phyloP scores from a whole-genome alignment of 2,329 filamentous ascomycete species.

The Didymella keratinophila region DNA sequence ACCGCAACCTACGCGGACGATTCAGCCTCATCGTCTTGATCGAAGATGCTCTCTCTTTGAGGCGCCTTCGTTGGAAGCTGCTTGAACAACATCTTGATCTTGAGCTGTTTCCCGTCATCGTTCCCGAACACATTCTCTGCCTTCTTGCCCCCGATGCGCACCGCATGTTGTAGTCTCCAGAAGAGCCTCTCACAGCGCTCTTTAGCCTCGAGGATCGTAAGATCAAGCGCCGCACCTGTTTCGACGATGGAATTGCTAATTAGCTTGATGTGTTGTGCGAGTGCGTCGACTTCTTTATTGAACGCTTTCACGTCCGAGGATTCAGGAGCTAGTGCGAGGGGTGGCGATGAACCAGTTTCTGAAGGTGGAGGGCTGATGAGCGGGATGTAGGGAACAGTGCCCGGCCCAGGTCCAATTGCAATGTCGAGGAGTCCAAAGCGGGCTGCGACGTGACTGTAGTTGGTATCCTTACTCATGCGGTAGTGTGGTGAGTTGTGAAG shows the following conservation, averaged over 20 bases:
- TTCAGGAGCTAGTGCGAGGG: conserved; percentile 21
- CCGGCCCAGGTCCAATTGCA: conserved; percentile 71
- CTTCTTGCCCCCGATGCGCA: conserved; percentile 66
- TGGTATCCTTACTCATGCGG: conserved; percentile 61
- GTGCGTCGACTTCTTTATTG: conserved; percentile 73
- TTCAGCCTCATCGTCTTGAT: conserved; percentile 17
- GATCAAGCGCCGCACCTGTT: conserved; percentile 64
- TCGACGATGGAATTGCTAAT: conserved; percentile 72
- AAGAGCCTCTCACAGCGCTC: conserved; percentile 76
- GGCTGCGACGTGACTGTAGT: conserved; percentile 74
- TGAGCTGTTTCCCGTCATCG: conserved; percentile 61
- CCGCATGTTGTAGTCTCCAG: conserved; percentile 73
- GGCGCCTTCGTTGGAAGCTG: conserved; percentile 9
- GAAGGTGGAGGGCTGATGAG: conserved; percentile 37
- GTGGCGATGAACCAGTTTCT: conserved; percentile 28
- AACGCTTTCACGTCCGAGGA: conserved; percentile 61
- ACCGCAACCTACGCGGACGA: neutral
- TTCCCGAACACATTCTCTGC: conserved; percentile 48
- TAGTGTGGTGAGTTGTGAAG: conserved; percentile 58
- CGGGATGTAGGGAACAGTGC: conserved; percentile 42
- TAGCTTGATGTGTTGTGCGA: conserved; percentile 60
- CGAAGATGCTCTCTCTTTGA: conserved; percentile 25
- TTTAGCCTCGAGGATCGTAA: conserved; percentile 77
- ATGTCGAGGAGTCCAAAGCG: conserved; percentile 75
- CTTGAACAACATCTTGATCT: conserved; percentile 28